Base-by-base conservation (phyloP, 306 rosid genomes). In the Herpetospermum pedunculosum region DNA sequence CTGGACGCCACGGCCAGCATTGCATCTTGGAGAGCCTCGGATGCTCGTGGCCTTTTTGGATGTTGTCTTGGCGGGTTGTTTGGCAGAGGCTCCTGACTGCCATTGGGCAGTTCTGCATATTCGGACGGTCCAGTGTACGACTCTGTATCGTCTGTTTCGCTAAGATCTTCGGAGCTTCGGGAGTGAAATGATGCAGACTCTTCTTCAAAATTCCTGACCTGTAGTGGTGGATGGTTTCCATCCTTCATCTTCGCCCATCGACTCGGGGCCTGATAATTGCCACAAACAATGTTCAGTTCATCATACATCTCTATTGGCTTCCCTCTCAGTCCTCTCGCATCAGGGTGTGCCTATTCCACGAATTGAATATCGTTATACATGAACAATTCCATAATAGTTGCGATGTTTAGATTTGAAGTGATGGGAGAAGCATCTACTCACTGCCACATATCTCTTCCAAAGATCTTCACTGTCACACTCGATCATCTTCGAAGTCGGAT, bases 251-350 rank as follows among this genome's bases (percentile, higher is more conserved):
- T 87, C 38, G 89, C 85, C 97, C 92, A 88, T 40, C 73, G 88
- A 70, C 85, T 84, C 14, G 90, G 90, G 32, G 92, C 92, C 77
- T 87, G 89, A 80, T 91, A 85, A 73, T 91, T 91, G 79, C 97
- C 95, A 52, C 94, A 91, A 21, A 91, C 94, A 80, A 91, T 91
- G 81, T 85, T 88, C 60, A 91, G 89, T 76, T 91, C 92, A 75
- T 91, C 90, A 44, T 82, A 91, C 90, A 90, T 90, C 85, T 90
- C 94, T 76, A 90, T 83, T 72, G 79, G 89, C 82, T 87, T 91
- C 47, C 90, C 90, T 19, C 80, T 78, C 44, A 88, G 73, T 64
- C 89, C 89, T 83, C 81, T 85, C 10, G 92, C 97, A 77, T 85
- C 89, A 34, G 97, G 90, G 70, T 80, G 90, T 75, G 84, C 92